A percentile compares a stretch with the other conserved stretches of the same genome.
phyloP scores from a whole-genome alignment of 495 filamentous ascomycete genomes.

The Daldinia bambusicola region DNA sequence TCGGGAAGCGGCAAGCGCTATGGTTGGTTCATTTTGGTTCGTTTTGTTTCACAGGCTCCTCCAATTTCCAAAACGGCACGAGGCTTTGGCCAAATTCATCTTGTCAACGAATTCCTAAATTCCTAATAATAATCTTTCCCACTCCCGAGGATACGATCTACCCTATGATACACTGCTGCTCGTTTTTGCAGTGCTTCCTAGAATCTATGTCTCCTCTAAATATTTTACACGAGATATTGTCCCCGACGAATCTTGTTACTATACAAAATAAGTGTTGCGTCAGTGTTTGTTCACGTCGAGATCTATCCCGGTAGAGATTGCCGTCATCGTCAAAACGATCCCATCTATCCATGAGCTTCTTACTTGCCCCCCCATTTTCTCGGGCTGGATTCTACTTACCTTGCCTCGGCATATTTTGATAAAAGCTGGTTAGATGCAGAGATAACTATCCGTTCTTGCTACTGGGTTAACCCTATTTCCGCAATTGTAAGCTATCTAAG shows the following conservation, averaged over 20 bases:
- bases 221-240: slow-evolving; percentile 3
- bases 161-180: slow-evolving; percentile 9
- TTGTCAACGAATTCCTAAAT: slow-evolving; percentile 13
- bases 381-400: slow-evolving; percentile 14
- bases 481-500: slow-evolving; percentile 7
- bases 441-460: slow-evolving; percentile 30
- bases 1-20: slow-evolving; percentile 43
- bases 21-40: slow-evolving; percentile 39
- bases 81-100: slow-evolving; percentile 32
- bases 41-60: slow-evolving; percentile 16
- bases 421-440: slow-evolving; percentile 25
- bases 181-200: slow-evolving; percentile 13
- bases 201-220: slow-evolving; percentile 8
- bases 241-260: slow-evolving; percentile 4
- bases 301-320: slow-evolving; percentile 10
- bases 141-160: slow-evolving; percentile 1
- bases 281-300: slow-evolving; percentile 2
- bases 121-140: slow-evolving; percentile 6
- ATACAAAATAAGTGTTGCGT: slow-evolving; percentile 1
- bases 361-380: slow-evolving; percentile 22
- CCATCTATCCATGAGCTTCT: background rate
- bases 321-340: slow-evolving; percentile 4
- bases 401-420: slow-evolving; percentile 13
- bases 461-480: slow-evolving; percentile 10
- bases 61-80: slow-evolving; percentile 30